These are phyloP conservation scores for Noccaea caerulescens DNA, from an alignment of 345 rosid species.

Conservation along the genomic window DNA sequence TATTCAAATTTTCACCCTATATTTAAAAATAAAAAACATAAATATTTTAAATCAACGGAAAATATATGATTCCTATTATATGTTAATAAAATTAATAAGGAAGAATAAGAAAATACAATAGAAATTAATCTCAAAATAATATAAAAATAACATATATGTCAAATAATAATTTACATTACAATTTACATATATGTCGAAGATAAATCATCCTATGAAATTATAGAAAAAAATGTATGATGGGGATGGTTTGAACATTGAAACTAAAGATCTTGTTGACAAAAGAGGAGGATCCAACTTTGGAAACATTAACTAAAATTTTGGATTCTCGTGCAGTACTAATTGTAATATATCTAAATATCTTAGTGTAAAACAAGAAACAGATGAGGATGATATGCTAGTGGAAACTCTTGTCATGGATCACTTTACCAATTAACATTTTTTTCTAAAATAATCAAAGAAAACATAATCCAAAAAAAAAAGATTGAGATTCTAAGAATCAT, in stretches of 20 bases:
- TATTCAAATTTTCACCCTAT: too few relatives aligned
- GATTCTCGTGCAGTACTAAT: neutral
- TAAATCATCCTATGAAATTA: neutral
- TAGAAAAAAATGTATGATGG: neutral
- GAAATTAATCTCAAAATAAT: too few relatives aligned
- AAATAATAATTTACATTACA: too few relatives aligned
- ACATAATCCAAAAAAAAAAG: neutral
- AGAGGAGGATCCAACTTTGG: neutral
- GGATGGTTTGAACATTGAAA: neutral
- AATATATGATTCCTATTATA: too few relatives aligned
- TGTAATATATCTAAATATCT: neutral
- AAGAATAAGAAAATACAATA: too few relatives aligned
- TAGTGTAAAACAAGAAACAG: neutral
- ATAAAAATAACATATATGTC: too few relatives aligned
- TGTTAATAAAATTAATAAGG: too few relatives aligned
- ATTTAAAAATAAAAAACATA: too few relatives aligned
- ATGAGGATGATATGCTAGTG: constrained; percentile 2
- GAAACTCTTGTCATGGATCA: neutral
- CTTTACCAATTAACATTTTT: neutral
- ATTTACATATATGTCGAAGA: too few relatives aligned
- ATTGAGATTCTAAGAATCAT: neutral
- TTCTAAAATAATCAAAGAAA: neutral
- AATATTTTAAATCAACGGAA: too few relatives aligned
- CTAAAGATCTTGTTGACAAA: constrained; percentile 20
- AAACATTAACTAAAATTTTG: neutral